Evolutionary conservation across 2,329 filamentous ascomycete genomes (phyloP).

Genomic region (Aspergillus clavatus): DNA sequence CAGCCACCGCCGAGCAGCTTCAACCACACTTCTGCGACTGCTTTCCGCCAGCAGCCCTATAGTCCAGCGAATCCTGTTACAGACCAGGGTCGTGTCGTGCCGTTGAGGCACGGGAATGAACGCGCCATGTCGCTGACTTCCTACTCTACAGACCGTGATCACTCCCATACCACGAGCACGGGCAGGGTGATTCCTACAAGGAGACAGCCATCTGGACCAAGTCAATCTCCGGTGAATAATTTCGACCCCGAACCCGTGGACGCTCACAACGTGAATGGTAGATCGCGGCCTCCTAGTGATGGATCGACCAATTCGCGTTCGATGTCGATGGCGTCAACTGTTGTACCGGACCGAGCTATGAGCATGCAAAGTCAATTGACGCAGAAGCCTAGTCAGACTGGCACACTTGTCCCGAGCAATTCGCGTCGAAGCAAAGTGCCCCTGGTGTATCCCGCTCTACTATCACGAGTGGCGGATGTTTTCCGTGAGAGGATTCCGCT

Average conservation of each 20-base stretch:
- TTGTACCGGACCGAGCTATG: conserved; percentile 55
- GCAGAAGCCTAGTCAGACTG: conserved; percentile 47
- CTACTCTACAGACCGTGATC: conserved; percentile 69
- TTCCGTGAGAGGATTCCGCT: conserved; percentile 85
- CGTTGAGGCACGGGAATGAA: conserved; percentile 88
- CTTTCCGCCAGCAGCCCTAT: conserved; percentile 74
- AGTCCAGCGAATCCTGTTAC: conserved; percentile 66
- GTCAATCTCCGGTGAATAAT: conserved; percentile 25
- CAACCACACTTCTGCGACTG: conserved; percentile 64
- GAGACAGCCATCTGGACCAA: conserved; percentile 53
- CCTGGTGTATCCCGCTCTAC: conserved; percentile 84
- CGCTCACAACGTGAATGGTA: conserved; percentile 34
- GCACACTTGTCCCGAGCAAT: conserved; percentile 53
- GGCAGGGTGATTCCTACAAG: conserved; percentile 84
- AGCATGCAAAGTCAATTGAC: conserved; percentile 53
- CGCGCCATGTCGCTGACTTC: conserved; percentile 94
- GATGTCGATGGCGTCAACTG: conserved; percentile 83
- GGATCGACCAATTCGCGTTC: conserved; percentile 52
- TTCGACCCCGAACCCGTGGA: conserved; percentile 49
- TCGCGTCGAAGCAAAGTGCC: conserved; percentile 64
- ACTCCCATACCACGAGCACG: conserved; percentile 77
- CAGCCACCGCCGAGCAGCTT: conserved; percentile 55
- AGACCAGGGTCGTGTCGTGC: conserved; percentile 84
- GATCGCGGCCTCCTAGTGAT: conserved; percentile 41
- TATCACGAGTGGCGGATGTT: conserved; percentile 89